phyloP scores from a whole-genome alignment of 768 basidiomycete genomes.

The Trametes maxima region DNA sequence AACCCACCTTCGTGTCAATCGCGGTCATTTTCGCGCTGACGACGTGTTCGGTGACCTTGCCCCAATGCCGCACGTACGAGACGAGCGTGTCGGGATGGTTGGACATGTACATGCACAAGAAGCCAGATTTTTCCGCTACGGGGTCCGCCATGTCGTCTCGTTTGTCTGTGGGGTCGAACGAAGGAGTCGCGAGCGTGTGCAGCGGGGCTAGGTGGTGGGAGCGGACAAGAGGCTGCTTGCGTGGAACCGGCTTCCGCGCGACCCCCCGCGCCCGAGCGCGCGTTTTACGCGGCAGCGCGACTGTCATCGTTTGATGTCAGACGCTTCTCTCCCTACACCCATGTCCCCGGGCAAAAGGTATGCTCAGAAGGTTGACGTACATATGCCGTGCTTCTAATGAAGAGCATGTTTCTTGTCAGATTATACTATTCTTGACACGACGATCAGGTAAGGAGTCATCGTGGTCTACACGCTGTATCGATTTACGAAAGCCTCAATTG shows the following conservation, averaged over 20 bases:
- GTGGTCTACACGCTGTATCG: too few species aligned
- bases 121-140: conserved; percentile 73
- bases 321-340: too few species aligned
- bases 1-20: conserved; percentile 64
- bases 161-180: not conserved
- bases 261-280: too few species aligned
- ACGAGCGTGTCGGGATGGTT: conserved; percentile 83
- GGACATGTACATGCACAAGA: conserved; percentile 84
- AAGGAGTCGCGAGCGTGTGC: not conserved
- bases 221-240: conserved; percentile 1
- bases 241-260: not conserved
- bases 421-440: too few species aligned
- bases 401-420: too few species aligned
- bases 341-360: too few species aligned
- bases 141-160: conserved; percentile 59
- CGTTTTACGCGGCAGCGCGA: too few species aligned
- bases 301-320: too few species aligned
- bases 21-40: conserved; percentile 68
- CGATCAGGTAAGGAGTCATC: too few species aligned
- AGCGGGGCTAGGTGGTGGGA: not conserved
- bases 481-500: too few species aligned
- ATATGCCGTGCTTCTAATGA: too few species aligned
- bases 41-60: conserved; percentile 58
- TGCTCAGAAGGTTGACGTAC: too few species aligned
- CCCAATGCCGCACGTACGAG: conserved; percentile 79